Conservation (phyloP, 2,329 filamentous ascomycete genomes). For the Cephalotrichum gorgonifer region DNA sequence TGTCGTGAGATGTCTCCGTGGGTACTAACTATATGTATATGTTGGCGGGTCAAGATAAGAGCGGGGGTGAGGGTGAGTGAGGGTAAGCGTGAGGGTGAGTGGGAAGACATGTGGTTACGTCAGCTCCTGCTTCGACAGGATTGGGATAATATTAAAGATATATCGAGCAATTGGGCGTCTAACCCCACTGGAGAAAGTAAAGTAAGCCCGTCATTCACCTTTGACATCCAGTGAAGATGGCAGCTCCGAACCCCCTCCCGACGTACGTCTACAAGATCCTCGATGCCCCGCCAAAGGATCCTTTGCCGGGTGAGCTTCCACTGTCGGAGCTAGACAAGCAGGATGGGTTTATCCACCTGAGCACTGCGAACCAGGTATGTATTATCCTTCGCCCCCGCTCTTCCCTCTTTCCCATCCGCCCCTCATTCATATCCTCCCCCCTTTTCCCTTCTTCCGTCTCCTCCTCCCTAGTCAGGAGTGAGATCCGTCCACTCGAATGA, state of each 20-base stretch:
- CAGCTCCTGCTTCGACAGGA: not conserved
- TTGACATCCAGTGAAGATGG: not conserved
- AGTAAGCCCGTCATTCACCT: no score
- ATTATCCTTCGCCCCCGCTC: not conserved
- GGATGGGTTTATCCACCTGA: slow-evolving; percentile 54
- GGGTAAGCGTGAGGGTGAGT: not conserved
- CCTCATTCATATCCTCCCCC: no score
- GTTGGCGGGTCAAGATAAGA: not conserved
- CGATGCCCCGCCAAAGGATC: slow-evolving; percentile 37
- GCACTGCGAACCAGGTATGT: slow-evolving; percentile 41
- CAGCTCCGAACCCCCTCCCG: slow-evolving; percentile 20
- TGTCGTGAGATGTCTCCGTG: no score
- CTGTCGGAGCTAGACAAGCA: slow-evolving; percentile 48
- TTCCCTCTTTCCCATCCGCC: not conserved
- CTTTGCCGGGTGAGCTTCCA: slow-evolving; percentile 43
- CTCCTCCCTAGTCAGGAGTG: not conserved
- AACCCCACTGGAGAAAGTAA: not conserved
- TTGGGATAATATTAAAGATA: not conserved
- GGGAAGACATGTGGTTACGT: not conserved
- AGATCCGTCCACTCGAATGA: no score
- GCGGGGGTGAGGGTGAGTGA: not conserved
- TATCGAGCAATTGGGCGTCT: no score
- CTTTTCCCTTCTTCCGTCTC: not conserved
- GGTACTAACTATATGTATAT: not conserved
- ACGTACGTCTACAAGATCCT: slow-evolving; percentile 52